phyloP scores from a whole-genome alignment of 352 stramenopile species.

The Elongisporangium undulatum region DNA sequence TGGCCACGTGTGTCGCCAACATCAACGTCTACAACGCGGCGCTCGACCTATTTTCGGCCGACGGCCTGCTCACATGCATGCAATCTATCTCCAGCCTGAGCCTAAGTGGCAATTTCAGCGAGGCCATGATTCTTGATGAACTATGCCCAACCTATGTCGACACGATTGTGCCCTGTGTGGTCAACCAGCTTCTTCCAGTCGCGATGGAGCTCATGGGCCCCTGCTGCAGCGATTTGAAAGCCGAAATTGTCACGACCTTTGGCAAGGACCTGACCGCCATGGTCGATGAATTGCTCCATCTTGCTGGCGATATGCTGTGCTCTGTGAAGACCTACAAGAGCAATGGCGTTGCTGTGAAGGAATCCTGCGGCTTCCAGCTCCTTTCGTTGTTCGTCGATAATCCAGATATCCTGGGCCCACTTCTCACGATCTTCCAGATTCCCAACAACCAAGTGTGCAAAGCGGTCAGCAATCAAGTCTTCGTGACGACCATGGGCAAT shows the following conservation, averaged over 20 bases:
- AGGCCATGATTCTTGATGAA: neutral
- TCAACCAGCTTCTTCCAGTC: constrained; percentile 1
- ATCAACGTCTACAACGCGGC: no score
- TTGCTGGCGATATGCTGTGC: neutral
- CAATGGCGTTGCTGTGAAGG: neutral
- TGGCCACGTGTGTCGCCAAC: no score
- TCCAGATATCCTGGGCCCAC: neutral
- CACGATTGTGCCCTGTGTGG: constrained; percentile 3
- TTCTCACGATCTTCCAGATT: neutral
- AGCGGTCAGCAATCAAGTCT: neutral
- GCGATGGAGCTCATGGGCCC: neutral
- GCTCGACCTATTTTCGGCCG: no score
- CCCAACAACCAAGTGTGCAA: neutral
- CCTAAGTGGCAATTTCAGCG: no score
- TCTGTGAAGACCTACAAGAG: constrained; percentile 2
- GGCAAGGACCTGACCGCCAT: neutral
- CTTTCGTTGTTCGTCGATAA: neutral
- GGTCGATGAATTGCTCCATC: neutral
- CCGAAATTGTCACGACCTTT: neutral
- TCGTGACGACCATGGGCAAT: constrained; percentile 2
- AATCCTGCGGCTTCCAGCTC: constrained; percentile 4
- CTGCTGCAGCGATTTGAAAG: constrained; percentile 4
- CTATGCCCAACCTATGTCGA: constrained; percentile 1
- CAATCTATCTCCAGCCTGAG: no score
- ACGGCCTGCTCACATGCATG: no score